phyloP scores from a whole-genome alignment of 1,284 basidiomycete genomes.

The Earliella scabrosa region DNA sequence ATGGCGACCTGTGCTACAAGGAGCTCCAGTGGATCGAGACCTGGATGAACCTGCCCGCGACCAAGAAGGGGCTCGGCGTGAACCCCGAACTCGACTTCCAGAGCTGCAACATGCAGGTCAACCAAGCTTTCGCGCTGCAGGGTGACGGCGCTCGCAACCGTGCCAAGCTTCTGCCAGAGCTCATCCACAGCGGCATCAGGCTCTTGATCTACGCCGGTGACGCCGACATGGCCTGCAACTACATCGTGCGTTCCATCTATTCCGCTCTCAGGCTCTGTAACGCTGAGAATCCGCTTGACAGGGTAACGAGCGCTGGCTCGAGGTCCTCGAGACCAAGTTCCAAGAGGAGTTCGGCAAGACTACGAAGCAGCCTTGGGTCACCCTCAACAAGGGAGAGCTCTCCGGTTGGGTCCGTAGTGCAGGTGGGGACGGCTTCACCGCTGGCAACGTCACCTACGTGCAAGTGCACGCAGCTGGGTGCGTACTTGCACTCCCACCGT shows the following conservation, averaged over 20 bases:
- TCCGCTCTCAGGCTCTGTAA: slow-evolving; percentile 14
- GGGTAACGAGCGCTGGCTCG: slow-evolving; percentile 80
- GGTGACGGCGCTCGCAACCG: slow-evolving; percentile 85
- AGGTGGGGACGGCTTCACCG: slow-evolving; percentile 58
- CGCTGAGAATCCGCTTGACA: slow-evolving; percentile 28
- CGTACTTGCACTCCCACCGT: slow-evolving; percentile 27
- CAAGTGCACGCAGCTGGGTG: slow-evolving; percentile 76
- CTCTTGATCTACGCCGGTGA: slow-evolving; percentile 87
- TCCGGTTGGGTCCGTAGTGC: slow-evolving; percentile 67
- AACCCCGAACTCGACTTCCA: slow-evolving; percentile 58
- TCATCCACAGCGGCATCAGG: slow-evolving; percentile 78
- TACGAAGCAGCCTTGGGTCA: slow-evolving; percentile 58
- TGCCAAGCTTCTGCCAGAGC: slow-evolving; percentile 73
- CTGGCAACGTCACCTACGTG: slow-evolving; percentile 81
- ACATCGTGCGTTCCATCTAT: slow-evolving; percentile 49
- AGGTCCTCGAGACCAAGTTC: slow-evolving; percentile 66
- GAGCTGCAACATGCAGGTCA: slow-evolving; percentile 65
- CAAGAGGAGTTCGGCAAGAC: slow-evolving; percentile 65
- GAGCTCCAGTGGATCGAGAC: slow-evolving; percentile 83
- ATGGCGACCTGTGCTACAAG: slow-evolving; percentile 76
- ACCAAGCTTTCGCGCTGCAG: slow-evolving; percentile 71
- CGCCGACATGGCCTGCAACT: slow-evolving; percentile 84
- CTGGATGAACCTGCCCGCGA: slow-evolving; percentile 75
- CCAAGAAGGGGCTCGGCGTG: slow-evolving; percentile 82
- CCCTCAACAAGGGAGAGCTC: slow-evolving; percentile 44